These are phyloP conservation scores for Jamesozyma piceae DNA, from an alignment of 805 yeast species.

Conservation along the genomic window DNA sequence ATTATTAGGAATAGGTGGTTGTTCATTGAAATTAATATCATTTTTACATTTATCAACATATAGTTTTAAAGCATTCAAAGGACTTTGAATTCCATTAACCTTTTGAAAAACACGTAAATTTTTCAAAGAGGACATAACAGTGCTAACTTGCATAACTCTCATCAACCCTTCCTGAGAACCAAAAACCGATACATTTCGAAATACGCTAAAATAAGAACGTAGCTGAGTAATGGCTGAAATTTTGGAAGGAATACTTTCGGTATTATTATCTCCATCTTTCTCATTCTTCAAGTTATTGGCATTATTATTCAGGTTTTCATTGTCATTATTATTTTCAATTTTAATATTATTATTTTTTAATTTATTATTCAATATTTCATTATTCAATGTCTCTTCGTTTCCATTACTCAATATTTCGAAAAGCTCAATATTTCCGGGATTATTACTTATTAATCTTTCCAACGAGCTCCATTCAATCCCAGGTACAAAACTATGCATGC, in stretches of 20 bases:
- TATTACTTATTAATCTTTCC: constrained; percentile 33
- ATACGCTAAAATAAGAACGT: constrained; percentile 36
- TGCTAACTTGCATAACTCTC: constrained; percentile 67
- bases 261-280: background rate
- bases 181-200: constrained; percentile 40
- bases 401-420: constrained; percentile 11
- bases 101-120: constrained; percentile 54
- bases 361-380: background rate
- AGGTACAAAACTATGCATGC: constrained; percentile 39
- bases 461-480: constrained; percentile 38
- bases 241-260: constrained; percentile 3
- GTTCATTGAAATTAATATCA: background rate
- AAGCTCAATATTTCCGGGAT: constrained; percentile 14
- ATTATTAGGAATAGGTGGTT: background rate
- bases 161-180: constrained; percentile 61
- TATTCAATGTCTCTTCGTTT: background rate
- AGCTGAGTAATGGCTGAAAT: constrained; percentile 21
- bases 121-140: constrained; percentile 64
- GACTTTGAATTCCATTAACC: constrained; percentile 40
- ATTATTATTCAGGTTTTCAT: background rate
- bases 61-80: constrained; percentile 45
- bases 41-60: constrained; percentile 16
- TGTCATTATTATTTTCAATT: background rate
- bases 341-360: background rate
- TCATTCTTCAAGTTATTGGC: background rate